Percentiles rank a stretch among this genome's conserved stretches.
Conservation (phyloP, 257 asterid genomes). For the Rehmannia glutinosa region DNA sequence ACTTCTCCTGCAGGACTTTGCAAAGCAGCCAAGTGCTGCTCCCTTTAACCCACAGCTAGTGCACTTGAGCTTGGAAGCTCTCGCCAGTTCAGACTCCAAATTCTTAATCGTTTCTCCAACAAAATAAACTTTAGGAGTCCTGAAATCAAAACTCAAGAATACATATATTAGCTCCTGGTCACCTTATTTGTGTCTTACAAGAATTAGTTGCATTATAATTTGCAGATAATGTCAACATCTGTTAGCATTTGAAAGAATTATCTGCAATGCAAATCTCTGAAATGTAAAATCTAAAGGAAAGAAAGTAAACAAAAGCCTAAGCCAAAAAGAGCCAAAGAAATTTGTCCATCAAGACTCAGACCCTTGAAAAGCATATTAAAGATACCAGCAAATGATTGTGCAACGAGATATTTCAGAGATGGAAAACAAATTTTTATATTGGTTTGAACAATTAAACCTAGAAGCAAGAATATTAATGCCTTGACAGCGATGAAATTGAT, state of each 20-base stretch:
- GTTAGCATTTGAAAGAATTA: not conserved
- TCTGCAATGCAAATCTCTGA: not conserved
- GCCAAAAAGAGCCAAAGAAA: not conserved
- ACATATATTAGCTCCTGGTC: conserved; percentile 7
- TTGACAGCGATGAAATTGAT: not conserved
- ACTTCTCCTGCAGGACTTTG: conserved; percentile 72
- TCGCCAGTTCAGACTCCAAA: conserved; percentile 69
- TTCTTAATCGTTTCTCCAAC: conserved; percentile 62
- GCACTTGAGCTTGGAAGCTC: conserved; percentile 96
- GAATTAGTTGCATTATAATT: not conserved
- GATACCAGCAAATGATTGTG: not conserved
- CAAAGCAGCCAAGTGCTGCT: conserved; percentile 93
- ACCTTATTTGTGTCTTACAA: not conserved
- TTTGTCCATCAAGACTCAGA: not conserved
- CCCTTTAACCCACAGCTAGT: conserved; percentile 85
- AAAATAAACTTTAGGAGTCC: conserved; percentile 83
- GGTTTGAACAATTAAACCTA: not conserved
- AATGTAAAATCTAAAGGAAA: not conserved
- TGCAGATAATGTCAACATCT: not conserved
- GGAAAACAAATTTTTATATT: not conserved
- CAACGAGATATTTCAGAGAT: not conserved
- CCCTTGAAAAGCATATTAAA: not conserved
- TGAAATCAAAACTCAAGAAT: conserved; percentile 24
- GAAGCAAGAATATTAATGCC: too few relatives aligned
- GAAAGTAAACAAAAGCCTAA: too few relatives aligned